A percentile compares a stretch with the other conserved stretches of the same genome.
These are phyloP conservation scores for Cadophora sp. DNA, from an alignment of 2,329 filamentous ascomycete species.

Conservation along the genomic window DNA sequence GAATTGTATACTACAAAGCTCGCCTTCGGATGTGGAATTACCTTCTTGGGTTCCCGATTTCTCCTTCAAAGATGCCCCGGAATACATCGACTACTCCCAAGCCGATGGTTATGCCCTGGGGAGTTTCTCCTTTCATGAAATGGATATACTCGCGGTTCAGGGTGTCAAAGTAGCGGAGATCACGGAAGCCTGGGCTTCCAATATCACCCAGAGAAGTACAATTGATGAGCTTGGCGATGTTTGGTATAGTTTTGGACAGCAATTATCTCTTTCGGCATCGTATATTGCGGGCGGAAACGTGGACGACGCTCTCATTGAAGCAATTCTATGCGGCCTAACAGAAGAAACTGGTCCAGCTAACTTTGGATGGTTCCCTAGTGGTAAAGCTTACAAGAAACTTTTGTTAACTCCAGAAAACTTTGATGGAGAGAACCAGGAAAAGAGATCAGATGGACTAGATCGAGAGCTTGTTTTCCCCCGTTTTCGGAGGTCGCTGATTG, in stretches of 20 bases:
- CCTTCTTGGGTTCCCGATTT: slow-evolving; percentile 26
- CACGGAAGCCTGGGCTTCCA: background rate
- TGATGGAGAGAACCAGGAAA: background rate
- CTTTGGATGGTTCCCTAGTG: background rate
- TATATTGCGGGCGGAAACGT: background rate
- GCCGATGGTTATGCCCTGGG: background rate
- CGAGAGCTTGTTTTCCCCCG: background rate
- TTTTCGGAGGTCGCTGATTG: background rate
- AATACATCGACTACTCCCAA: background rate
- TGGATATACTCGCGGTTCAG: background rate
- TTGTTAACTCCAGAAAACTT: background rate
- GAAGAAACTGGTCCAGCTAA: background rate
- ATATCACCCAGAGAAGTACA: background rate
- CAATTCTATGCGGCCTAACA: background rate
- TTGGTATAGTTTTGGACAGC: background rate
- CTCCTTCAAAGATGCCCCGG: background rate
- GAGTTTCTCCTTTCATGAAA: background rate
- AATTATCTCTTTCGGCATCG: background rate
- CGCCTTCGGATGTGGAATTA: background rate
- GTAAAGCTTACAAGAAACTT: background rate
- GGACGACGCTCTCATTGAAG: background rate
- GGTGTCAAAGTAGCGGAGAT: background rate
- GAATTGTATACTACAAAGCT: background rate
- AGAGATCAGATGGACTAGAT: background rate
- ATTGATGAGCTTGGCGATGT: background rate